These are phyloP conservation scores for Cubamyces sp. DNA, from an alignment of 768 basidiomycete genomes.

Conservation along the genomic window DNA sequence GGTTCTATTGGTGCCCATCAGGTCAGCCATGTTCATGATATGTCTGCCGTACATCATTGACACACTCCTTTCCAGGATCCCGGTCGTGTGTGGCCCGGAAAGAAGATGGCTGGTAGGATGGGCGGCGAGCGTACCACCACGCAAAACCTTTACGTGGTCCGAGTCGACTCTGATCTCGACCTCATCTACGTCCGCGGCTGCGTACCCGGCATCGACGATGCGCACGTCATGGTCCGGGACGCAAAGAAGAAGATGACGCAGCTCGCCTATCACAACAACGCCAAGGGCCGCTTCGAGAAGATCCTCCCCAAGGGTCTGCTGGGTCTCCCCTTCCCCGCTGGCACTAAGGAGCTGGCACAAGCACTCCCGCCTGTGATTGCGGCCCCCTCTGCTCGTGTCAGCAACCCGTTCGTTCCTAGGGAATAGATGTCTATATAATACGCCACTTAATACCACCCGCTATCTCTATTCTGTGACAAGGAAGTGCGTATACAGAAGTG, in stretches of 20 bases:
- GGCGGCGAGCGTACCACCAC: slow-evolving; percentile 81
- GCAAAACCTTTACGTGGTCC: slow-evolving; percentile 88
- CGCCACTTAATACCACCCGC: not conserved
- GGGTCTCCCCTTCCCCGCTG: slow-evolving; percentile 91
- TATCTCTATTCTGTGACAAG: not conserved
- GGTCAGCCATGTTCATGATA: slow-evolving; percentile 47
- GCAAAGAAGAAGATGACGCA: slow-evolving; percentile 85
- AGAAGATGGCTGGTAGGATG: slow-evolving; percentile 97
- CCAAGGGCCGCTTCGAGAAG: slow-evolving; percentile 74
- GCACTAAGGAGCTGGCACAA: slow-evolving; percentile 75
- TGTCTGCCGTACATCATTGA: not conserved
- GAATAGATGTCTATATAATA: slow-evolving; percentile 46
- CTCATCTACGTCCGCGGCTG: slow-evolving; percentile 91
- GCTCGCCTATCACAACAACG: slow-evolving; percentile 63
- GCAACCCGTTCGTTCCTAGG: slow-evolving; percentile 74
- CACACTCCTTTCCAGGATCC: slow-evolving; percentile 69
- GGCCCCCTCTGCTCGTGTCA: slow-evolving; percentile 68
- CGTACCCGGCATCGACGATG: slow-evolving; percentile 88
- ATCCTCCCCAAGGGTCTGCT: slow-evolving; percentile 82
- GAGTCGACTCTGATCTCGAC: slow-evolving; percentile 85
- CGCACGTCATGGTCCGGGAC: slow-evolving; percentile 83
- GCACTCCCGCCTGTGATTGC: slow-evolving; percentile 66
- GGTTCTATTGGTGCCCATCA: slow-evolving; percentile 96
- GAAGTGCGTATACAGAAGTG: too few relatives aligned
- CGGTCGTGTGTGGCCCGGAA: slow-evolving; percentile 94